phyloP scores from a whole-genome alignment of 2,329 filamentous ascomycete genomes.

The Dothistroma septosporum region DNA sequence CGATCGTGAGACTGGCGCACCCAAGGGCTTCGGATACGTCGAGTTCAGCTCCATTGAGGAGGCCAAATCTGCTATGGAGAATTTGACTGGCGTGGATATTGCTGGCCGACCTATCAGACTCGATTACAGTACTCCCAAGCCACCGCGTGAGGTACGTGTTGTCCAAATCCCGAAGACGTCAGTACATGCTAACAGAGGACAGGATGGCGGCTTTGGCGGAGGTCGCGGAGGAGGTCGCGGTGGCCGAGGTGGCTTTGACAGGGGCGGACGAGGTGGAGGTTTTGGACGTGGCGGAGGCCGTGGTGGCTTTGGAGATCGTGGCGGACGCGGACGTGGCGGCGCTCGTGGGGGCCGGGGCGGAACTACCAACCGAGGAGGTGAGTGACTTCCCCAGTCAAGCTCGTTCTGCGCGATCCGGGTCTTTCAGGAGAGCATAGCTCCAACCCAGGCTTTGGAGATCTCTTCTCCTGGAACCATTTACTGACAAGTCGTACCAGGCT shows the following conservation, averaged over 20 bases:
- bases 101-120: constrained; percentile 72
- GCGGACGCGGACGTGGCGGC: constrained; percentile 47
- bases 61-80: constrained; percentile 68
- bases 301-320: constrained; percentile 32
- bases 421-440: constrained; percentile 35
- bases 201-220: constrained; percentile 43
- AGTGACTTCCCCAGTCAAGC: constrained; percentile 24
- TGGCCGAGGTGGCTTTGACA: constrained; percentile 35
- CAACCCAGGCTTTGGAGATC: too few relatives aligned
- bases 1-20: constrained; percentile 74
- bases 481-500: constrained; percentile 48
- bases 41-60: constrained; percentile 79
- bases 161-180: too few relatives aligned
- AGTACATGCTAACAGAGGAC: too few relatives aligned
- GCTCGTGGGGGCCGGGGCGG: constrained; percentile 49
- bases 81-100: constrained; percentile 67
- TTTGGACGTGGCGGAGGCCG: constrained; percentile 36
- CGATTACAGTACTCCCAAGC: constrained; percentile 71
- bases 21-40: constrained; percentile 92
- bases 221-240: constrained; percentile 41
- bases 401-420: too few relatives aligned
- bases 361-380: constrained; percentile 41
- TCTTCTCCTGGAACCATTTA: constrained; percentile 41
- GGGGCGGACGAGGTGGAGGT: constrained; percentile 32
- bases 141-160: constrained; percentile 35